These are phyloP conservation scores for Penicillium goetzii DNA, from an alignment of 495 filamentous ascomycete genomes.

Conservation along the genomic window DNA sequence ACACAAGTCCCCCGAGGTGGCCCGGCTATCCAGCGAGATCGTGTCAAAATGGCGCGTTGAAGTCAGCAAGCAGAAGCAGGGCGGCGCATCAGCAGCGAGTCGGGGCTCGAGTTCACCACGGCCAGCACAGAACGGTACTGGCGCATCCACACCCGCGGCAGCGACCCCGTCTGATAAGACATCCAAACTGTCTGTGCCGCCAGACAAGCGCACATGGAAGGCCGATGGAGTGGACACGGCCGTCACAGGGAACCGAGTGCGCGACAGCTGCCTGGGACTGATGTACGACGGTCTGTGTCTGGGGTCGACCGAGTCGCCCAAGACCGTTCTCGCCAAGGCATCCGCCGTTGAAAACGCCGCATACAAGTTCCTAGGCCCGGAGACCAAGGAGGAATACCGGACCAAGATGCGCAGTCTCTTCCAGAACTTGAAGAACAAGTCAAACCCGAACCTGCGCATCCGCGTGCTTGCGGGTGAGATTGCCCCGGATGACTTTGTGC, in stretches of 20 bases:
- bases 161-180: constrained; percentile 51
- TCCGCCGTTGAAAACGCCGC: constrained; percentile 74
- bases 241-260: constrained; percentile 65
- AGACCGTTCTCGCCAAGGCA: constrained; percentile 67
- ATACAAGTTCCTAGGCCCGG: constrained; percentile 63
- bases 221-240: constrained; percentile 76
- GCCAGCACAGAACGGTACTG: constrained; percentile 47
- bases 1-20: constrained; percentile 76
- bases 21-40: constrained; percentile 73
- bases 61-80: constrained; percentile 70
- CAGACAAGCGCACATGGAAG: constrained; percentile 77
- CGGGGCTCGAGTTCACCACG: constrained; percentile 46
- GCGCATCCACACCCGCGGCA: constrained; percentile 36
- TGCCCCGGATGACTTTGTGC: constrained; percentile 69
- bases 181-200: constrained; percentile 69
- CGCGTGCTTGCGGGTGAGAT: constrained; percentile 78
- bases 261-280: constrained; percentile 84
- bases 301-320: constrained; percentile 48
- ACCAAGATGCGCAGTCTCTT: constrained; percentile 87
- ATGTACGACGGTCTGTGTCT: constrained; percentile 74
- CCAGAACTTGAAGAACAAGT: constrained; percentile 91
- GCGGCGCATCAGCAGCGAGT: constrained; percentile 51
- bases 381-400: constrained; percentile 73
- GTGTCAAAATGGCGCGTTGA: constrained; percentile 86
- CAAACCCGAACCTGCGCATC: constrained; percentile 73